Conservation (phyloP, 164 flowering plant genomes). For the Liquidambar formosana region DNA sequence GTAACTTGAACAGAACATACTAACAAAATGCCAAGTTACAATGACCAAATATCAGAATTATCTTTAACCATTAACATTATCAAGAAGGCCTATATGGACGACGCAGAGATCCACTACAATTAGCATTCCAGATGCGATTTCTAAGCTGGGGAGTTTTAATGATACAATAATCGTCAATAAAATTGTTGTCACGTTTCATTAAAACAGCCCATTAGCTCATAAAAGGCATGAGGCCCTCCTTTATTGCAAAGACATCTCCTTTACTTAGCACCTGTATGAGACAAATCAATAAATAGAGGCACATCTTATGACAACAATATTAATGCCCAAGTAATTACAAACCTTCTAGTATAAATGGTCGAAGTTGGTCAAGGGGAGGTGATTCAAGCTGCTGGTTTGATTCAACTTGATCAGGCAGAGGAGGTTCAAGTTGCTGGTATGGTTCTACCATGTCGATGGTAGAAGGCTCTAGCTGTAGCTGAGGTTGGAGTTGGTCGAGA, state of each 20-base stretch:
- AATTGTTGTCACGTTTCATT: not conserved
- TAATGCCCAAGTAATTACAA: constrained; percentile 44
- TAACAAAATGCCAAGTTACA: no score
- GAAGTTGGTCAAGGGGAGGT: constrained; percentile 41
- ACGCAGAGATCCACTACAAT: not conserved
- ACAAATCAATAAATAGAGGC: constrained; percentile 37
- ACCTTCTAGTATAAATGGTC: constrained; percentile 67
- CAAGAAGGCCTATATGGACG: no score
- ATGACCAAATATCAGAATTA: no score
- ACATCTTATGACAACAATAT: constrained; percentile 20
- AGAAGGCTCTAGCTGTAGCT: constrained; percentile 20
- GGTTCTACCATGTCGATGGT: constrained; percentile 11
- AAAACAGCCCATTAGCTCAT: constrained; percentile 18
- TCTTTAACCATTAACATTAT: no score
- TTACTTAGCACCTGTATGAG: constrained; percentile 56
- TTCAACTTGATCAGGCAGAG: constrained; percentile 26
- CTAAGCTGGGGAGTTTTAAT: not conserved
- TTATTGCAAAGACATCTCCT: constrained; percentile 34
- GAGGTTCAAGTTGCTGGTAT: constrained; percentile 19
- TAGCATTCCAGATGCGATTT: not conserved
- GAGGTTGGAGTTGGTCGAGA: constrained; percentile 25
- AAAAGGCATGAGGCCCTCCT: constrained; percentile 19
- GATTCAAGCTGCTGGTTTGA: constrained; percentile 26
- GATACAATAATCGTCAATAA: not conserved
- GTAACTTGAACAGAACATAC: no score